phyloP scores from a whole-genome alignment of 768 basidiomycete species.

The Chiua virens region DNA sequence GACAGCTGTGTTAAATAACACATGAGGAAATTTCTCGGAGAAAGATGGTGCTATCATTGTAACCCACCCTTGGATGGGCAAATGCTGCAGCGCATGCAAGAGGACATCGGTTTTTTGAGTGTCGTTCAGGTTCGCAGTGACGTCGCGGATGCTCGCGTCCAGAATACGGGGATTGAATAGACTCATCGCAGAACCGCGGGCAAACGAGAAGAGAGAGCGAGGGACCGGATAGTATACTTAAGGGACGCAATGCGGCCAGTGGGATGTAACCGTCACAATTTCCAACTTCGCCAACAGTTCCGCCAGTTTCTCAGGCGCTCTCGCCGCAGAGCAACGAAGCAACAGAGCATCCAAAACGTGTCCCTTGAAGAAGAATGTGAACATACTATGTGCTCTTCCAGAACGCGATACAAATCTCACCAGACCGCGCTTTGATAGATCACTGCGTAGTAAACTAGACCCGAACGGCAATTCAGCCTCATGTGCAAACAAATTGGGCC shows the following conservation, averaged over 20 bases:
- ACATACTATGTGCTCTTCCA: background rate
- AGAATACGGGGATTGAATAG: conserved; percentile 77
- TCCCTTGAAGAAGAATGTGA: background rate
- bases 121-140: conserved; percentile 54
- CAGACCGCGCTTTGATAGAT: background rate
- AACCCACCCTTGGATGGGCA: conserved; percentile 67
- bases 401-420: background rate
- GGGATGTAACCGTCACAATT: conserved; percentile 1
- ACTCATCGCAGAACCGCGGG: conserved; percentile 42
- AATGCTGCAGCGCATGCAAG: conserved; percentile 79
- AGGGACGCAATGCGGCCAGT: conserved; percentile 19
- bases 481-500: too few relatives aligned
- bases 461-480: too few relatives aligned
- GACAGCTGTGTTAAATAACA: conserved; percentile 37
- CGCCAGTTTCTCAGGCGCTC: conserved; percentile 10
- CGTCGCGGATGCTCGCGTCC: conserved; percentile 74
- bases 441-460: background rate
- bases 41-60: background rate
- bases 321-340: background rate
- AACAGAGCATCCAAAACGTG: background rate
- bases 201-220: background rate
- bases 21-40: conserved; percentile 5
- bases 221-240: background rate
- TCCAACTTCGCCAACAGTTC: conserved; percentile 7
- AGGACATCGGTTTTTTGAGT: conserved; percentile 71